A percentile compares a stretch with the other conserved stretches of the same genome.
Conservation (phyloP, 2,329 filamentous ascomycete species). For the Alternaria rosae region DNA sequence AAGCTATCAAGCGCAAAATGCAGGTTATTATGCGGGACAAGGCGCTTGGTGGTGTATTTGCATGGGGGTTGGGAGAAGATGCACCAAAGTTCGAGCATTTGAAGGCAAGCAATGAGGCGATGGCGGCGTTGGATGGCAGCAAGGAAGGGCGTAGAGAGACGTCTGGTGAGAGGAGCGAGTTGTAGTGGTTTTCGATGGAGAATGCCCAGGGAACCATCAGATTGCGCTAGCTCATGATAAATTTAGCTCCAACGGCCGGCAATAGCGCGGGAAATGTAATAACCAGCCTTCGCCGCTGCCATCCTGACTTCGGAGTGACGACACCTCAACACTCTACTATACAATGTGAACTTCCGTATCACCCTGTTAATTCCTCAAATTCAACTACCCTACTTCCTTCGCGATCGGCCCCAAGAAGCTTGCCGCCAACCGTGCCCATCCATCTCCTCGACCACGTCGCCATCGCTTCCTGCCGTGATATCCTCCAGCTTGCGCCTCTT, state of each 20-base stretch:
- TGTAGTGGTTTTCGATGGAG: slow-evolving; percentile 8
- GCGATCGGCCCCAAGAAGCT: neutral
- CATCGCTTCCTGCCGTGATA: neutral
- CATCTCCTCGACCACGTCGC: neutral
- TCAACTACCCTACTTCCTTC: neutral
- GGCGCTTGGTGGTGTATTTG: slow-evolving; percentile 72
- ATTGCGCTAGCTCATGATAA: neutral
- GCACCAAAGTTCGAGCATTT: slow-evolving; percentile 47
- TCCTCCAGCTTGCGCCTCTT: neutral
- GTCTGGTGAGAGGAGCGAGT: slow-evolving; percentile 11
- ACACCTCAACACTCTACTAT: neutral
- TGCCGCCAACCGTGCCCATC: neutral
- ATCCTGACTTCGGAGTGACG: neutral
- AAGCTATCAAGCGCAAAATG: slow-evolving; percentile 69
- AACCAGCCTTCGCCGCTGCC: neutral
- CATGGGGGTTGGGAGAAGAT: slow-evolving; percentile 77
- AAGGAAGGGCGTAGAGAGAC: no score
- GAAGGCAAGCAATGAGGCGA: slow-evolving; percentile 39
- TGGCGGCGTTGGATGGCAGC: neutral
- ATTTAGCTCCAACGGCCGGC: fast-evolving
- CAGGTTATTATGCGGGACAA: slow-evolving; percentile 62
- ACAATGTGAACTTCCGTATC: neutral
- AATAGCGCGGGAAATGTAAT: neutral
- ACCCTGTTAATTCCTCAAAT: fast-evolving
- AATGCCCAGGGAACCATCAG: fast-evolving